phyloP scores from a whole-genome alignment of 805 yeast genomes.

The Cyberlindnera sargentensis region DNA sequence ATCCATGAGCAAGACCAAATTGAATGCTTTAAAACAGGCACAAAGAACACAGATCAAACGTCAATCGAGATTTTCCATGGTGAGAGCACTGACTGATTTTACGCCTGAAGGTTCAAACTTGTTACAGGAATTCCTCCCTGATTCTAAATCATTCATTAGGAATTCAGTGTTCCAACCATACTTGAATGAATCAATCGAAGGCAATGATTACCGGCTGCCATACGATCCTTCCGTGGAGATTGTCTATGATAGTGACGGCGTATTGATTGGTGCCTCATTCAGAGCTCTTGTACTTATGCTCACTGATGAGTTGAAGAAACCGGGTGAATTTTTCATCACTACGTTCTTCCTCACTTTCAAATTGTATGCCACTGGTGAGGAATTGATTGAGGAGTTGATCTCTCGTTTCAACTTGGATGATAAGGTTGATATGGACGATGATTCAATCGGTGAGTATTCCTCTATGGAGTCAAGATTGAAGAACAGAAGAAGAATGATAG shows the following conservation, averaged over 20 bases:
- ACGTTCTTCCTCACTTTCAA: constrained; percentile 75
- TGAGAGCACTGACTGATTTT: constrained; percentile 24
- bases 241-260: constrained; percentile 42
- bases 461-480: constrained; percentile 33
- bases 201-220: constrained; percentile 3
- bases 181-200: constrained; percentile 22
- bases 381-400: constrained; percentile 62
- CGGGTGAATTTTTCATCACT: constrained; percentile 61
- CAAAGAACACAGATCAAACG: constrained; percentile 21
- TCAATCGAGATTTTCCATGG: constrained; percentile 29
- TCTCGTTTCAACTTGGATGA: constrained; percentile 52
- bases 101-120: constrained; percentile 27
- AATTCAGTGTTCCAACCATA: constrained; percentile 32
- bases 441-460: constrained; percentile 31
- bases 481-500: constrained; percentile 59
- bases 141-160: constrained; percentile 29
- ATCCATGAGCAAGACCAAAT: constrained; percentile 27
- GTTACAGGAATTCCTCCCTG: constrained; percentile 28
- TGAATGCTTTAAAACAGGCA: constrained; percentile 12
- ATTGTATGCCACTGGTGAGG: constrained; percentile 59
- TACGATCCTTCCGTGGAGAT: constrained; percentile 35
- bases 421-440: constrained; percentile 22
- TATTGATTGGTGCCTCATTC: constrained; percentile 63
- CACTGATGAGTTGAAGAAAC: constrained; percentile 57
- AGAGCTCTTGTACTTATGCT: constrained; percentile 57